Evolutionary conservation across 331 rosid species (phyloP).

Genomic region (Acacia concinna): DNA sequence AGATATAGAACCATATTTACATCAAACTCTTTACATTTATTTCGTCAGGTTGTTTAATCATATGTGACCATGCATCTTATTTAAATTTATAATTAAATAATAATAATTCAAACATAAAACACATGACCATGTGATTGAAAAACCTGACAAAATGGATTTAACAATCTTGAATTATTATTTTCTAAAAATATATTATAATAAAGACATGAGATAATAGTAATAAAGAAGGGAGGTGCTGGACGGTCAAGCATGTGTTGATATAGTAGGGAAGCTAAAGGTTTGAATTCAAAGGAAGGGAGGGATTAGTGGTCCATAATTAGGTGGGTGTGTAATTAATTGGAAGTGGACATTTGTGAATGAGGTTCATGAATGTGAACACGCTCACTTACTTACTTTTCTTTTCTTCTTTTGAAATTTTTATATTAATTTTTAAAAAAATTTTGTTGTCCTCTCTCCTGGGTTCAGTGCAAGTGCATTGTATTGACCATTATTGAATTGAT

Average conservation of each 20-base stretch:
- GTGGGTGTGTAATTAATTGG: constrained; percentile 31
- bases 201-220: not conserved
- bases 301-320: constrained; percentile 8
- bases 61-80: too few relatives aligned
- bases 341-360: constrained; percentile 5
- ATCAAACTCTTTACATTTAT: too few relatives aligned
- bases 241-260: constrained; percentile 19
- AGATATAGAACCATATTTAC: too few relatives aligned
- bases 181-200: too few relatives aligned
- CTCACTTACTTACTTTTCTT: not conserved
- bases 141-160: too few relatives aligned
- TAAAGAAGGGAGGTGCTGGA: not conserved
- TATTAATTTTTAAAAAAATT: not conserved
- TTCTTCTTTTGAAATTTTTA: not conserved
- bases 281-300: constrained; percentile 23
- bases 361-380: constrained; percentile 48
- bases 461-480: constrained; percentile 45
- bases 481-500: constrained; percentile 25
- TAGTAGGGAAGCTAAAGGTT: constrained; percentile 17
- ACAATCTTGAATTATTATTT: too few relatives aligned
- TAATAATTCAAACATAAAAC: too few relatives aligned
- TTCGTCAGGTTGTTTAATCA: too few relatives aligned
- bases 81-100: too few relatives aligned
- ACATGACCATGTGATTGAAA: too few relatives aligned
- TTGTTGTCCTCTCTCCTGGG: not conserved